These are phyloP conservation scores for Sarocladium oryzae DNA, from an alignment of 2,329 filamentous ascomycete genomes.

Conservation along the genomic window DNA sequence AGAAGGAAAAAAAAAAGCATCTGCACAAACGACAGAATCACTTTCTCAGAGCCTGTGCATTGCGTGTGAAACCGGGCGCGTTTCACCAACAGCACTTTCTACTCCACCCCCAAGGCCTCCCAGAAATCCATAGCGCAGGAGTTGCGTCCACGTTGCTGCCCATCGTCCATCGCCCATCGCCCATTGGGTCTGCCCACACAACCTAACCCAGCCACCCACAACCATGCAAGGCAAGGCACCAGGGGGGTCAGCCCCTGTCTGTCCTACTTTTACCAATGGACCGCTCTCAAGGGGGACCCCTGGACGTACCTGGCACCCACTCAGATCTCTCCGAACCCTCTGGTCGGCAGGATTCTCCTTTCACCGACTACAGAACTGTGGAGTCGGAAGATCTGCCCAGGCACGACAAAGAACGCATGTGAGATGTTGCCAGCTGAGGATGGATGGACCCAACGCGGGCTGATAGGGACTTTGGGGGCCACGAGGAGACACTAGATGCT, in stretches of 20 bases:
- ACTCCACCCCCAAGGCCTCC: constrained; percentile 7
- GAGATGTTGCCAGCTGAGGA: constrained; percentile 2
- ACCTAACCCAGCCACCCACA: neutral
- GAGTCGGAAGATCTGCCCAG: neutral
- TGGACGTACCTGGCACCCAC: too few species aligned
- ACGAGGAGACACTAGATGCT: neutral
- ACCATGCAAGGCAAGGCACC: neutral
- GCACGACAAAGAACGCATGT: neutral
- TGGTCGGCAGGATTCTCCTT: neutral
- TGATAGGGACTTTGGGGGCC: neutral
- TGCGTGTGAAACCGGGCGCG: constrained; percentile 6
- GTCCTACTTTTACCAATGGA: too few species aligned
- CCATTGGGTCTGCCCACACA: too few species aligned
- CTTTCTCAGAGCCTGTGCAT: neutral
- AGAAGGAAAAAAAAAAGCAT: too few species aligned
- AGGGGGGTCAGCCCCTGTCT: neutral
- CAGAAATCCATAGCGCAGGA: neutral
- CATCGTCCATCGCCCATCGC: neutral
- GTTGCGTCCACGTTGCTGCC: too few species aligned
- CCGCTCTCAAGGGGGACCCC: too few species aligned
- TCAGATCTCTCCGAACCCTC: constrained; percentile 2
- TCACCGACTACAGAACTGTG: too few species aligned
- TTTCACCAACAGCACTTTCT: constrained; percentile 9
- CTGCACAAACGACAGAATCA: too few species aligned
- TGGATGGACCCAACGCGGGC: too few species aligned